Conservation (phyloP, 768 basidiomycete genomes). For the Hypholoma sublateritium region DNA sequence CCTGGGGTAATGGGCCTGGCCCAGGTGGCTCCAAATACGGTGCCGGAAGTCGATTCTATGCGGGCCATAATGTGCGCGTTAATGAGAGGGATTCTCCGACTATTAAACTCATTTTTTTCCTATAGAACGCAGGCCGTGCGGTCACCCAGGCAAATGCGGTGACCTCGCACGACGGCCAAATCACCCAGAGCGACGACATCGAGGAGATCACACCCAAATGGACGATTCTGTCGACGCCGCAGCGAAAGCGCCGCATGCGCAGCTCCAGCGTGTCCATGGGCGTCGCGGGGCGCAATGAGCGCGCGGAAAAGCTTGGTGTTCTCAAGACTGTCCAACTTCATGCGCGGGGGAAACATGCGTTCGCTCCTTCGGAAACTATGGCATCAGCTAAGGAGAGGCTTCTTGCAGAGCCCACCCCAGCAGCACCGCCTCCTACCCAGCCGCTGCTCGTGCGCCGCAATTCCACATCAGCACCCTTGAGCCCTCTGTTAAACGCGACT, state of each 20-base stretch:
- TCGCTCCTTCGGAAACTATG: slow-evolving; percentile 33
- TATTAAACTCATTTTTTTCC: slow-evolving; percentile 1
- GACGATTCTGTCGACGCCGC: slow-evolving; percentile 24
- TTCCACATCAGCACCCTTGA: slow-evolving; percentile 38
- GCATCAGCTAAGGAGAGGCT: slow-evolving; percentile 19
- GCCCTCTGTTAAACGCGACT: slow-evolving; percentile 20
- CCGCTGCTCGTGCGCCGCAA: slow-evolving; percentile 46
- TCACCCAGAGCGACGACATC: slow-evolving; percentile 53
- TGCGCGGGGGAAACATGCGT: slow-evolving; percentile 59
- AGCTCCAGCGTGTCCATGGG: slow-evolving; percentile 63
- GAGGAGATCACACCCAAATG: slow-evolving; percentile 45
- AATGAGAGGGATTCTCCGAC: neutral
- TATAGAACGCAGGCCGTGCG: slow-evolving; percentile 66
- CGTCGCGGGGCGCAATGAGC: slow-evolving; percentile 38
- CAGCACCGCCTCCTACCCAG: slow-evolving; percentile 18
- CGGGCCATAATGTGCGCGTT: slow-evolving; percentile 55
- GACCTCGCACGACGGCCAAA: slow-evolving; percentile 49
- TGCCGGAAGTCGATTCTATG: slow-evolving; percentile 69
- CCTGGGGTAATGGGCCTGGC: slow-evolving; percentile 54
- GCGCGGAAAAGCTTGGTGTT: slow-evolving; percentile 49
- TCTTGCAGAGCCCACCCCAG: slow-evolving; percentile 14
- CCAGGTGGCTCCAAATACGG: slow-evolving; percentile 74
- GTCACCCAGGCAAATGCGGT: slow-evolving; percentile 71
- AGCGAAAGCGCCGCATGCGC: slow-evolving; percentile 43
- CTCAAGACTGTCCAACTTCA: slow-evolving; percentile 65